Base-by-base conservation (phyloP, 345 rosid species). In the Gossypioides kirkii region DNA sequence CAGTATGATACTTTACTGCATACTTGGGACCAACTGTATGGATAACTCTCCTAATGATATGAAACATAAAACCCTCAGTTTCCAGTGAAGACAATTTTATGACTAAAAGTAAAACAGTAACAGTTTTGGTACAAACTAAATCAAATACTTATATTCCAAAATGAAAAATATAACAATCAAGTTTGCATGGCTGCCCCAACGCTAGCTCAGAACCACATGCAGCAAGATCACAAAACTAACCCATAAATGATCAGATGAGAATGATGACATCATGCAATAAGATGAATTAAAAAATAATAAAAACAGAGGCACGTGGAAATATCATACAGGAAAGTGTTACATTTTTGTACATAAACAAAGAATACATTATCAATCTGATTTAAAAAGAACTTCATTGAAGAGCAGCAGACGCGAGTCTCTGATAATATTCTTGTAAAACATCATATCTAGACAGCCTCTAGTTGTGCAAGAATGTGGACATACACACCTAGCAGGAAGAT, bases 11-110 rank as follows among this genome's bases (percentile, higher is more conserved):
- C 79, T 95, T 92, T 45, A 86, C 90, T 17, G 96, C 99, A 84
- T 95, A 95, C 82, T 92, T 95, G 61, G 98, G 99, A 47, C 99
- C 99, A 73, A 95, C 97, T 8, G 99, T 92, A 73, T 95, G 99
- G 75, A 95, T 91, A 65, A 90, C 90, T 81, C 83, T 83, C 93
- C 92, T 90, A 83, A 71, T 76, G 46, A 79, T 26, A 58, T 73
- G 58, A 55, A 20, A 49, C 42, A 43, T 55, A 73, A 16, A 50
- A 73, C 8, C 64, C 18, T 58, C 45, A 71, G 12, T 10, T 18
- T 66, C 58, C 49, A 65, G 60, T 22, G 7, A 10, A 70, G 22
- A 47, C 18, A 70, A 61, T 46, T 18, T 53, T n/a, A 69, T 2
- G 42, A 32, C 26, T 52, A 49, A 47, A 14, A 68, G 23, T 41